Conservation (phyloP, 2,329 filamentous ascomycete species). For the Pseudogymnoascus sp. region DNA sequence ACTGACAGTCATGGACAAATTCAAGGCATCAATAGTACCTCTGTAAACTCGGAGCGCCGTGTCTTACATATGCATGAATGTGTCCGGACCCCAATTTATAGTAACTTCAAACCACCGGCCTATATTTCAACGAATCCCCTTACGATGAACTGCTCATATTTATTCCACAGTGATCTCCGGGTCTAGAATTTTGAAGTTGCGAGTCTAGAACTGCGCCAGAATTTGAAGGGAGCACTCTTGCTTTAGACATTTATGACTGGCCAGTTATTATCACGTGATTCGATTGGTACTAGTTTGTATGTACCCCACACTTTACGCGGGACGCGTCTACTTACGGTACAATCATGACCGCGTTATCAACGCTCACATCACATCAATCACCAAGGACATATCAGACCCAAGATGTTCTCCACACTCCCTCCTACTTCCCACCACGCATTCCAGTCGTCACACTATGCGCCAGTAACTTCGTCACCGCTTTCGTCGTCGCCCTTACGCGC, state of each 20-base stretch:
- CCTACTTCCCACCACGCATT: slow-evolving; percentile 13
- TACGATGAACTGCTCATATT: background rate
- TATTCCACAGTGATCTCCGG: background rate
- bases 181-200: background rate
- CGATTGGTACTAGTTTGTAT: background rate
- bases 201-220: background rate
- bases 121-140: background rate
- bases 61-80: background rate
- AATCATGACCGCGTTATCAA: slow-evolving; percentile 42
- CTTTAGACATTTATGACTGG: background rate
- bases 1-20: background rate
- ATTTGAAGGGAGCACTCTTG: background rate
- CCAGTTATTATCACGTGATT: background rate
- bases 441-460: slow-evolving; percentile 24
- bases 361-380: slow-evolving; percentile 34
- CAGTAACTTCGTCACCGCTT: slow-evolving; percentile 45
- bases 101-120: background rate
- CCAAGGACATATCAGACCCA: slow-evolving; percentile 32
- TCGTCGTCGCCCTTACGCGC: slow-evolving; percentile 51
- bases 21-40: background rate
- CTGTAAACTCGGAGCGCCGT: background rate
- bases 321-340: slow-evolving; percentile 11
- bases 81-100: background rate
- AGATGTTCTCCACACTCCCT: slow-evolving; percentile 24
- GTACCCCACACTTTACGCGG: slow-evolving; percentile 5